phyloP scores from a whole-genome alignment of 352 stramenopile genomes.

The Pythium aristosporum region DNA sequence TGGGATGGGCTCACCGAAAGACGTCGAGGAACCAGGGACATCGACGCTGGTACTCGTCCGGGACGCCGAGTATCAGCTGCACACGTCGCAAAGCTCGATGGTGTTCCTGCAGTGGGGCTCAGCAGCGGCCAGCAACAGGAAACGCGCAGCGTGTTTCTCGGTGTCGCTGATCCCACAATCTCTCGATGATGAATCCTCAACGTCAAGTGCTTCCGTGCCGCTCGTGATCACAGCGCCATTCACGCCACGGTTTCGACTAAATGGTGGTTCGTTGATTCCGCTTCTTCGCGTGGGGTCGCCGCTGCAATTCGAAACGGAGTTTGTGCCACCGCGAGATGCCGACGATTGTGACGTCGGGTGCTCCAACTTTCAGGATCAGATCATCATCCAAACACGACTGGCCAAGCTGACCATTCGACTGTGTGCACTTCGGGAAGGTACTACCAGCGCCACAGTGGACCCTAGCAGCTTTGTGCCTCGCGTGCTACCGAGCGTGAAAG shows the following conservation, averaged over 20 bases:
- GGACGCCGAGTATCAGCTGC: constrained; percentile 35
- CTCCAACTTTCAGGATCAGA: constrained; percentile 69
- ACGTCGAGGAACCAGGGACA: neutral
- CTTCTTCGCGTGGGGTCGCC: constrained; percentile 25
- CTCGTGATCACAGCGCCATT: constrained; percentile 53
- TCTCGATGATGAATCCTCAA: neutral
- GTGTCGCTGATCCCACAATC: neutral
- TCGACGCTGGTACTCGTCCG: constrained; percentile 38
- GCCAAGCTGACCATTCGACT: constrained; percentile 45
- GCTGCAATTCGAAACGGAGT: constrained; percentile 38
- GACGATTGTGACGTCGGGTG: constrained; percentile 48
- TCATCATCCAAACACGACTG: constrained; percentile 59
- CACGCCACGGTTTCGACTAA: constrained; percentile 42
- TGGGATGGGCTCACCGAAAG: constrained; percentile 6
- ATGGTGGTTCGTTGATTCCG: constrained; percentile 22
- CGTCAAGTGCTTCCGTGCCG: constrained; percentile 21
- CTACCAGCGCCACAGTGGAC: neutral
- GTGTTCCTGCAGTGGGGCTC: constrained; percentile 27
- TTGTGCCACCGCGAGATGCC: constrained; percentile 29
- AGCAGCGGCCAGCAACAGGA: constrained; percentile 14
- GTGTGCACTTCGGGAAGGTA: constrained; percentile 22
- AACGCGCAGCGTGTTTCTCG: neutral
- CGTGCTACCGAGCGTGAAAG: constrained; percentile 36
- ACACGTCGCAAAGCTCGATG: constrained; percentile 19
- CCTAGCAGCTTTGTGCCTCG: constrained; percentile 29